Conservation (phyloP, 306 rosid genomes). For the Medicago lupulina region DNA sequence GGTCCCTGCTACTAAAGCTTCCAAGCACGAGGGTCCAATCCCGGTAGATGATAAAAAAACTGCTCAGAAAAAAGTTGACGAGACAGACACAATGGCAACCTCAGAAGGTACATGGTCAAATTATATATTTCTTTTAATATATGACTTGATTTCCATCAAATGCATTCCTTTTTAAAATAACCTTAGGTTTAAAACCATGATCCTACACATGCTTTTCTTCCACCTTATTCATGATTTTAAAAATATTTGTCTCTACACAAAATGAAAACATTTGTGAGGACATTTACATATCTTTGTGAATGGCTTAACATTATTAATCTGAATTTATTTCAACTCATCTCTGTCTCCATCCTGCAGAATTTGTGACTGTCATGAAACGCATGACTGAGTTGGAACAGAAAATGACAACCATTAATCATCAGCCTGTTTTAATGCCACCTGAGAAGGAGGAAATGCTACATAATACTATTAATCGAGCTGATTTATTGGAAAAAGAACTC, state of each 20-base stretch:
- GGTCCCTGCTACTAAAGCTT: conserved; percentile 46
- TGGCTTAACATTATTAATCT: not conserved
- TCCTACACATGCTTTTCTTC: not conserved
- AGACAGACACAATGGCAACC: conserved; percentile 35
- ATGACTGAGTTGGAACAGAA: conserved; percentile 85
- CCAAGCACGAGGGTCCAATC: conserved; percentile 33
- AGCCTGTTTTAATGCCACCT: conserved; percentile 62
- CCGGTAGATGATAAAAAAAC: conserved; percentile 54
- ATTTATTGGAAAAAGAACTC: conserved; percentile 71
- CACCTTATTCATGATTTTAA: not conserved
- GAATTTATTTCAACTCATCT: conserved; percentile 32
- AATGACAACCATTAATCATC: conserved; percentile 49
- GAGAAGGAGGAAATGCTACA: conserved; percentile 77
- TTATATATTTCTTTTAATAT: not conserved
- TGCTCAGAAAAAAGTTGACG: conserved; percentile 35
- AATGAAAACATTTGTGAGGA: not conserved
- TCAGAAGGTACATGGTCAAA: conserved; percentile 55
- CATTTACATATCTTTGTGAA: conserved; percentile 1
- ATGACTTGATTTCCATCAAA: not conserved
- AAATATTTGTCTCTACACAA: not conserved
- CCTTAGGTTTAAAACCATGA: not conserved
- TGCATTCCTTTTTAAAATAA: not conserved
- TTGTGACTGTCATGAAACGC: conserved; percentile 73
- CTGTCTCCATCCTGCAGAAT: conserved; percentile 45
- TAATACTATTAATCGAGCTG: conserved; percentile 61